phyloP scores from a whole-genome alignment of 2,329 filamentous ascomycete species.

The Aureobasidium vineae region DNA sequence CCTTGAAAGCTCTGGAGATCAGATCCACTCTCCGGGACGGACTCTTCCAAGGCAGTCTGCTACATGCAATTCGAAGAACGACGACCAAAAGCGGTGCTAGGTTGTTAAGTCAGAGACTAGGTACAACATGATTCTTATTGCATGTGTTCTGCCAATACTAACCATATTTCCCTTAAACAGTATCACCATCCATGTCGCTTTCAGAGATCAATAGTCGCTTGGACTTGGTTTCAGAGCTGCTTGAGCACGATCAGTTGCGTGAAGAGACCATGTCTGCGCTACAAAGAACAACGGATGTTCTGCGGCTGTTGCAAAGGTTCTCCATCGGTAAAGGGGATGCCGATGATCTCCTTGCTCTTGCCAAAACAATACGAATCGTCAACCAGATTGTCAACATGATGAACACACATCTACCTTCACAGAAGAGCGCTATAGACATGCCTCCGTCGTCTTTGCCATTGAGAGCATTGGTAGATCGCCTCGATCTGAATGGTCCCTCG shows the following conservation, averaged over 20 bases:
- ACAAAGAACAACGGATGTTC: constrained; percentile 75
- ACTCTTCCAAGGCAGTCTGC: constrained; percentile 73
- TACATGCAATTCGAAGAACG: constrained; percentile 86
- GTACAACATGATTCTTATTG: constrained; percentile 40
- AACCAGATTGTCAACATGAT: constrained; percentile 59
- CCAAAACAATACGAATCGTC: constrained; percentile 75
- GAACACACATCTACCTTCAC: constrained; percentile 23
- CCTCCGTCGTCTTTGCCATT: neutral
- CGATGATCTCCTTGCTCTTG: constrained; percentile 82
- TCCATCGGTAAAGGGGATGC: constrained; percentile 87
- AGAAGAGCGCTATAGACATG: neutral
- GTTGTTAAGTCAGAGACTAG: constrained; percentile 79
- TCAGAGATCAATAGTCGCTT: constrained; percentile 74
- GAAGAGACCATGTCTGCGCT: constrained; percentile 69
- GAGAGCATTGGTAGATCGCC: constrained; percentile 46
- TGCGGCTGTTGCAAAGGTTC: constrained; percentile 91
- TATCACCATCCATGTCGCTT: constrained; percentile 83
- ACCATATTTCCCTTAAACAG: constrained; percentile 38
- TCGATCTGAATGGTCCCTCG: constrained; percentile 65
- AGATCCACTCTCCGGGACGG: constrained; percentile 81
- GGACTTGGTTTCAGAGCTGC: constrained; percentile 75
- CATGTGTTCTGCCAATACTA: neutral
- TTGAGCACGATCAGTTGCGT: constrained; percentile 64
- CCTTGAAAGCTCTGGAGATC: constrained; percentile 83
- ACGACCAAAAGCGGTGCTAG: constrained; percentile 89